A percentile compares a stretch with the other conserved stretches of the same genome.
phyloP scores from a whole-genome alignment of 352 stramenopile genomes.

The Globisporangium megalacanthum region DNA sequence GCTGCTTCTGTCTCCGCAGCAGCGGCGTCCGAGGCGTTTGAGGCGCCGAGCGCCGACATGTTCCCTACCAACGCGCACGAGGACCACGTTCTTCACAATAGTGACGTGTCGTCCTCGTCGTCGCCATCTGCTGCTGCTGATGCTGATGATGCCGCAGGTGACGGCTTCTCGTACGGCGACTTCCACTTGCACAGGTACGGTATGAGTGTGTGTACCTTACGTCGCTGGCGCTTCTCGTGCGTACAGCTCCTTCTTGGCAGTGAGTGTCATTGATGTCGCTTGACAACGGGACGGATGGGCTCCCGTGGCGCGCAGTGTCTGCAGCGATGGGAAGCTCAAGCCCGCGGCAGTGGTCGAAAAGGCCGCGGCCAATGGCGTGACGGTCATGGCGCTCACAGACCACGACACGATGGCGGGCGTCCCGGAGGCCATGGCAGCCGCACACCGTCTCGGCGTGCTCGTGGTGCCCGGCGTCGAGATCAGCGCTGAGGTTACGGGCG shows the following conservation, averaged over 20 bases:
- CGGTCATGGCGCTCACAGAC: slow-evolving; percentile 80
- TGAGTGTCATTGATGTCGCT: too few relatives aligned
- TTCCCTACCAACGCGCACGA: slow-evolving; percentile 66
- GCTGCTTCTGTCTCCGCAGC: neutral
- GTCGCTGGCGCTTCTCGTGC: too few relatives aligned
- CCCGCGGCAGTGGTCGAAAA: slow-evolving; percentile 71
- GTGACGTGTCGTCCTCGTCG: slow-evolving; percentile 15
- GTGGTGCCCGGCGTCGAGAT: slow-evolving; percentile 83
- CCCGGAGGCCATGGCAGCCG: slow-evolving; percentile 58
- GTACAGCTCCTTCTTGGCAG: too few relatives aligned
- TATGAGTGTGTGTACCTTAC: too few relatives aligned
- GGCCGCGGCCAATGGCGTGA: slow-evolving; percentile 69
- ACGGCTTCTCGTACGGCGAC: slow-evolving; percentile 42
- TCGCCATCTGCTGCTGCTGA: too few relatives aligned
- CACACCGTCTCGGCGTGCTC: slow-evolving; percentile 57
- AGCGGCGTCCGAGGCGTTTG: slow-evolving; percentile 11
- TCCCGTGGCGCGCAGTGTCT: slow-evolving; percentile 32
- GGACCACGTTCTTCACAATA: slow-evolving; percentile 14
- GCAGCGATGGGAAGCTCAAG: slow-evolving; percentile 77
- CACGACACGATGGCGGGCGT: slow-evolving; percentile 86
- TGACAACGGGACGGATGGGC: too few relatives aligned
- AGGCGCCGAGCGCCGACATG: slow-evolving; percentile 59
- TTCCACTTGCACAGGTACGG: slow-evolving; percentile 83
- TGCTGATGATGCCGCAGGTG: slow-evolving; percentile 48
- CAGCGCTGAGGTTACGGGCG: slow-evolving; percentile 77